phyloP scores from a whole-genome alignment of 805 yeast species.

The Candida lessepsii region DNA sequence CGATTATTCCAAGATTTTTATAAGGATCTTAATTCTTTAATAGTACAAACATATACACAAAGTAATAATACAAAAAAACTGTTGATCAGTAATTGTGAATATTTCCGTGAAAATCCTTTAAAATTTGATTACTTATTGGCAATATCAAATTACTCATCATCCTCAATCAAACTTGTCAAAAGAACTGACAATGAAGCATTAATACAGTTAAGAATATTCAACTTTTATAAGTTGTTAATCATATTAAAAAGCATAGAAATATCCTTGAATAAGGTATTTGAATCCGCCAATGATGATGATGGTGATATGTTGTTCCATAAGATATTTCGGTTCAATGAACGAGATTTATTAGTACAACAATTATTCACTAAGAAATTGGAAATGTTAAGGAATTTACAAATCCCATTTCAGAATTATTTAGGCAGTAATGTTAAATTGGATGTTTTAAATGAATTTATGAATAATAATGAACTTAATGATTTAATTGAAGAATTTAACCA shows the following conservation, averaged over 20 bases:
- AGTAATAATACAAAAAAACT: constrained; percentile 39
- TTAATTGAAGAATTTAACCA: constrained; percentile 19
- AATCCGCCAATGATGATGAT: constrained; percentile 26
- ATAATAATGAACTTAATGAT: constrained; percentile 9
- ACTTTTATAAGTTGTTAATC: constrained; percentile 39
- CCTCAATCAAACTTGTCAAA: constrained; percentile 35
- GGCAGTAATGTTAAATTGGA: constrained; percentile 20
- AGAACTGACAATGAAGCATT: constrained; percentile 37
- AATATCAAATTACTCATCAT: constrained; percentile 38
- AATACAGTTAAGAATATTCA: constrained; percentile 40
- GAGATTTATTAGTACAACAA: constrained; percentile 36
- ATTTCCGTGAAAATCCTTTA: constrained; percentile 29
- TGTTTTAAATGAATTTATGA: constrained; percentile 3
- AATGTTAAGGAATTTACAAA: constrained; percentile 22
- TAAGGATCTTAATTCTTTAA: constrained; percentile 37
- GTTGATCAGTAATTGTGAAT: constrained; percentile 29
- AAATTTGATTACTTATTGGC: constrained; percentile 41
- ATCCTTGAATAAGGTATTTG: constrained; percentile 32
- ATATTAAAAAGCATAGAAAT: constrained; percentile 32
- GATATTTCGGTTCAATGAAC: constrained; percentile 37
- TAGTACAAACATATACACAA: constrained; percentile 33
- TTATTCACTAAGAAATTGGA: constrained; percentile 34
- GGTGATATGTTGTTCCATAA: constrained; percentile 36
- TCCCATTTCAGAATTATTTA: constrained; percentile 30
- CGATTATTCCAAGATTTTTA: constrained; percentile 34